Evolutionary conservation across 345 rosid species (phyloP).

Genomic region (Eucalyptus marginata): DNA sequence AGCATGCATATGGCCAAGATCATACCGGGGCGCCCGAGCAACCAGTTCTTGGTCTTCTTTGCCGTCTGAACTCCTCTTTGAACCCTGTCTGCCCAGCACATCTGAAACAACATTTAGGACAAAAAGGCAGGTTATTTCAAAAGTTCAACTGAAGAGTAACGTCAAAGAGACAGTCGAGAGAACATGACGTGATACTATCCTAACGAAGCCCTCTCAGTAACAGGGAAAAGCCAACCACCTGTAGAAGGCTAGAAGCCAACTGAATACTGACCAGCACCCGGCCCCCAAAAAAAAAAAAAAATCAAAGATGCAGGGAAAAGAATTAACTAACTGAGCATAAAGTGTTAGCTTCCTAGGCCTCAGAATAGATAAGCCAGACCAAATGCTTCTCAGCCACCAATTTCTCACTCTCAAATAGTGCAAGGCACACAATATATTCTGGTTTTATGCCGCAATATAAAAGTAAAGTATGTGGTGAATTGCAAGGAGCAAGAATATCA

Average conservation of each 20-base stretch:
- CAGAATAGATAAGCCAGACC: neutral
- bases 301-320: neutral
- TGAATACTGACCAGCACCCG: neutral
- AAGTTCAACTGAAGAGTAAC: neutral
- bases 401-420: neutral
- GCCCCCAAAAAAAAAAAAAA: neutral
- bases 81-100: conserved; percentile 82
- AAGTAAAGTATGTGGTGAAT: neutral
- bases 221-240: neutral
- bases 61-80: conserved; percentile 70
- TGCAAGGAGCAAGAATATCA: neutral
- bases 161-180: neutral
- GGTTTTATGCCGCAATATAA: neutral
- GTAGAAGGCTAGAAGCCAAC: neutral
- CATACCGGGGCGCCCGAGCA: conserved; percentile 77
- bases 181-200: neutral
- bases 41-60: conserved; percentile 86
- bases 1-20: conserved; percentile 74
- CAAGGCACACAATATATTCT: neutral
- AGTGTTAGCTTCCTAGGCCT: neutral
- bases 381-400: neutral
- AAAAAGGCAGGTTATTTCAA: neutral
- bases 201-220: neutral
- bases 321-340: neutral
- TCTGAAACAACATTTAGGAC: conserved; percentile 27